Conservation (phyloP, 23 red algal species). For the Cyanidiococcus yangmingshanensis region DNA sequence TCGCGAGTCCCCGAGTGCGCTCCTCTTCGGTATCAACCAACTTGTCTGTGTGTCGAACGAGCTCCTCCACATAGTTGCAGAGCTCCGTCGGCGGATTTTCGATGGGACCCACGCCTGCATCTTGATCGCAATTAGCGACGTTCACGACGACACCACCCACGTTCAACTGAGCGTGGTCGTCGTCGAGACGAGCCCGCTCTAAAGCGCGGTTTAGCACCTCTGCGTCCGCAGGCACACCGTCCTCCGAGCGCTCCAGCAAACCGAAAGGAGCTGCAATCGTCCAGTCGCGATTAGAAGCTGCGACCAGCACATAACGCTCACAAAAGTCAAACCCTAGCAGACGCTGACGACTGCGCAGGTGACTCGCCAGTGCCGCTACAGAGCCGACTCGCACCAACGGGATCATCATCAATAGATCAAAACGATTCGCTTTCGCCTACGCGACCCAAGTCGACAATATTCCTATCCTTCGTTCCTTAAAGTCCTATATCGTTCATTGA, state of each 20-base stretch:
- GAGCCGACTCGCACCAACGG: background rate
- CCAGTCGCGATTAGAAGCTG: background rate
- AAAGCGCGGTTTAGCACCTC: background rate
- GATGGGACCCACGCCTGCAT: background rate
- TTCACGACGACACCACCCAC: slow-evolving; percentile 1
- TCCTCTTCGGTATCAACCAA: slow-evolving; percentile 7
- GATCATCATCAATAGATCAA: too few relatives aligned
- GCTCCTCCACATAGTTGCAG: background rate
- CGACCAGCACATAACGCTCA: background rate
- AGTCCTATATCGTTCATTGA: too few relatives aligned
- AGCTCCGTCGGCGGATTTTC: background rate
- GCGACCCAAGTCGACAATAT: too few relatives aligned
- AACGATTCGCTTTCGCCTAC: too few relatives aligned
- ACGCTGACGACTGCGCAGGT: slow-evolving; percentile 2
- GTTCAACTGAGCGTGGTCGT: background rate
- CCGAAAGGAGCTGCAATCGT: background rate
- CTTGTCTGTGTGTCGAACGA: background rate
- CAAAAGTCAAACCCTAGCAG: slow-evolving; percentile 4
- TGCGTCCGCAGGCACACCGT: background rate
- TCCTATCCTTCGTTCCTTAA: too few relatives aligned
- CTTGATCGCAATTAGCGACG: background rate
- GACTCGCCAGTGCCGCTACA: background rate
- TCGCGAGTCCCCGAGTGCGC: background rate
- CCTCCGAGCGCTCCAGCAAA: background rate
- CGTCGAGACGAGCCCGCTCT: background rate